Conservation (phyloP, 805 yeast species). For the Candida quercuum region DNA sequence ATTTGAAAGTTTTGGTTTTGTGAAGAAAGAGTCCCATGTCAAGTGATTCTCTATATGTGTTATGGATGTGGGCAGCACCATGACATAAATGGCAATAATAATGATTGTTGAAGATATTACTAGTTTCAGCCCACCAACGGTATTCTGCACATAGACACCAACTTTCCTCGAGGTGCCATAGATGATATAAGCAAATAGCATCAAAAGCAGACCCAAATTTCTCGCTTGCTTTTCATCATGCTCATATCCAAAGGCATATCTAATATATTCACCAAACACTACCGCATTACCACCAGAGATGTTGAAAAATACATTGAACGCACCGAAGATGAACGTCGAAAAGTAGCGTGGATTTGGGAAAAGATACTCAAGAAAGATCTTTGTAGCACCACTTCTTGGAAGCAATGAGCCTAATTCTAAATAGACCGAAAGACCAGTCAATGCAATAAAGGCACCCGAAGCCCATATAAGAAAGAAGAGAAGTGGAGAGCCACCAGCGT, state of each 20-base stretch:
- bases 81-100: slow-evolving; percentile 48
- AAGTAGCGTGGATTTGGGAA: slow-evolving; percentile 53
- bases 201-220: slow-evolving; percentile 35
- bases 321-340: slow-evolving; percentile 39
- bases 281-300: slow-evolving; percentile 48
- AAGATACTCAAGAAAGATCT: slow-evolving; percentile 60
- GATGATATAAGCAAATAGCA: slow-evolving; percentile 31
- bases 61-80: slow-evolving; percentile 38
- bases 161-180: slow-evolving; percentile 54
- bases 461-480: slow-evolving; percentile 58
- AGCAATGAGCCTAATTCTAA: slow-evolving; percentile 63
- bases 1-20: slow-evolving; percentile 21
- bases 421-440: slow-evolving; percentile 58
- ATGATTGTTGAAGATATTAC: slow-evolving; percentile 45
- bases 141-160: slow-evolving; percentile 55
- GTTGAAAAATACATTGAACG: slow-evolving; percentile 44
- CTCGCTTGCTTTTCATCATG: slow-evolving; percentile 30
- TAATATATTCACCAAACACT: slow-evolving; percentile 53
- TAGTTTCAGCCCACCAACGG: slow-evolving; percentile 56
- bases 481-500: slow-evolving; percentile 61
- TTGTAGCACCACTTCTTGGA: slow-evolving; percentile 70
- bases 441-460: slow-evolving; percentile 52
- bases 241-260: slow-evolving; percentile 36
- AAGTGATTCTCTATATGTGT: slow-evolving; percentile 44
- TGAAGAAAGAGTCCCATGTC: slow-evolving; percentile 25